Conservation (phyloP, 306 rosid species). For the Lablab purpureus region DNA sequence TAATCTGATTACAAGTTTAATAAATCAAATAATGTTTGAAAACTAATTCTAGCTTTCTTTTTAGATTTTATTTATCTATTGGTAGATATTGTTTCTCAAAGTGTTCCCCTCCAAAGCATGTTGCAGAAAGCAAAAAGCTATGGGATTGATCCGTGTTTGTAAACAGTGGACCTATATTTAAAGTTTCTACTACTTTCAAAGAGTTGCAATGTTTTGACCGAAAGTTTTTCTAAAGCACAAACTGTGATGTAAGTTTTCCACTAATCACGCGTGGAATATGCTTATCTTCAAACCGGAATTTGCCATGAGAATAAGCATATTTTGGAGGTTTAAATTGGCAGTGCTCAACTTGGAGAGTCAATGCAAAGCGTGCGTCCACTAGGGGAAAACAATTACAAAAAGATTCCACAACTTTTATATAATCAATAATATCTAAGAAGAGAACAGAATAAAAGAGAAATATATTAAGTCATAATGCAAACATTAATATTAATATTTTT, state of each 20-base stretch:
- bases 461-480: too few species aligned
- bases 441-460: too few species aligned
- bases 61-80: too few species aligned
- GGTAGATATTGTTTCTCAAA: too few species aligned
- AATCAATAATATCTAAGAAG: too few species aligned
- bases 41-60: too few species aligned
- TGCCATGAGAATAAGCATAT: slow-evolving; percentile 37
- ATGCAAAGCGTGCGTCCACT: slow-evolving; percentile 38
- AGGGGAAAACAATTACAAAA: neutral
- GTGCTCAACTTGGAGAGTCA: slow-evolving; percentile 36
- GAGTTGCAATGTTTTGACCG: slow-evolving; percentile 2
- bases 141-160: neutral
- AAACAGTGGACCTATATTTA: neutral
- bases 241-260: slow-evolving; percentile 39
- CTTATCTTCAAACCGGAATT: slow-evolving; percentile 44
- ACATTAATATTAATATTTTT: too few species aligned
- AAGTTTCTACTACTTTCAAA: neutral
- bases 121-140: neutral
- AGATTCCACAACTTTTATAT: neutral
- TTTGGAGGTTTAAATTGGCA: neutral
- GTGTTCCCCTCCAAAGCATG: too few species aligned
- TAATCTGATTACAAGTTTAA: neutral
- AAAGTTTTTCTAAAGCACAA: slow-evolving; percentile 37
- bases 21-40: neutral
- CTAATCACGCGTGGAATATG: slow-evolving; percentile 64